A percentile compares a stretch with the other conserved stretches of the same genome.
phyloP scores from a whole-genome alignment of 768 basidiomycete genomes.

The Lactarius trivialis region DNA sequence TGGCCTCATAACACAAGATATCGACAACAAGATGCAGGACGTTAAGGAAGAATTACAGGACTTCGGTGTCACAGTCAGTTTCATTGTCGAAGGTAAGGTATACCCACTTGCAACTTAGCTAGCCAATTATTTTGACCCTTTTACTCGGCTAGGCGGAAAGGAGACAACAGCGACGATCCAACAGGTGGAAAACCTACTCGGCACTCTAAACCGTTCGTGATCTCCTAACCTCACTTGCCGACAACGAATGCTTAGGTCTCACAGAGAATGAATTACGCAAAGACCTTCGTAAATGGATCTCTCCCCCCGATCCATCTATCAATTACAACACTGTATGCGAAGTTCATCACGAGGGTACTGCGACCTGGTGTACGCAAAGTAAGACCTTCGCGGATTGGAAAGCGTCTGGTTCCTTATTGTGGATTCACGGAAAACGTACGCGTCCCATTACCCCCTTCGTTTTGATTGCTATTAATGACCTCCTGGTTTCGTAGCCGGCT shows the following conservation, averaged over 20 bases:
- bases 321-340: background rate
- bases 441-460: background rate
- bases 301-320: background rate
- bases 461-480: background rate
- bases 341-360: background rate
- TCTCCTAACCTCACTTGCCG: background rate
- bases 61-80: background rate
- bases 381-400: background rate
- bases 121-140: background rate
- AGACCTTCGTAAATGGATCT: background rate
- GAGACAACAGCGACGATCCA: background rate
- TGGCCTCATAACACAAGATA: background rate
- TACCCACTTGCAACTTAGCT: background rate
- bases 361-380: background rate
- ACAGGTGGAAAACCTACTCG: background rate
- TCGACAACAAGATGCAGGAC: background rate
- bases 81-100: background rate
- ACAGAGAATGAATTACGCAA: background rate
- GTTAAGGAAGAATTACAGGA: background rate
- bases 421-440: background rate
- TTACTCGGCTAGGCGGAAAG: background rate
- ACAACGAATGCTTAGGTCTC: background rate
- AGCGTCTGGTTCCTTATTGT: background rate
- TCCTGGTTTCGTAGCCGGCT: background rate
- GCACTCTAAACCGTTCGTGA: background rate